Evolutionary conservation across 345 rosid genomes (phyloP), one percentile per base, ranked within the genome.

Genomic region (Eucalyptus polybractea): DNA sequence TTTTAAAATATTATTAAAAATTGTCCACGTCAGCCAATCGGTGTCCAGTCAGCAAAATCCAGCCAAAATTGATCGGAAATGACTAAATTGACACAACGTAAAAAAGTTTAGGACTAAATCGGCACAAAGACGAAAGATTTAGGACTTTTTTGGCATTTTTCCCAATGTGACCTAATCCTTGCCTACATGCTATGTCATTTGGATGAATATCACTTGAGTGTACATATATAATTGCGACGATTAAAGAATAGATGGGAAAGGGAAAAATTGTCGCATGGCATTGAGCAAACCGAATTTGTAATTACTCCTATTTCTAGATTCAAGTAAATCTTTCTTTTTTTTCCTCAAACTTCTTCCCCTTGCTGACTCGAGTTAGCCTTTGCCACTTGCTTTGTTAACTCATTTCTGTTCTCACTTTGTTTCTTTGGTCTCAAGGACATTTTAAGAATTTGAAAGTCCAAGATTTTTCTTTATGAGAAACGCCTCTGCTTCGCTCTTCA

Each of bases 11-110:
- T 47, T 47, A 47, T 47, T 10, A 47, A 47, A 47, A 47, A 2
- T 47, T 4, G 4, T 47, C 9, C 12, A 10, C 49, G 4, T 45
- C 47, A 45, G 1, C 10, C 2, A 44, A 1, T 7, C 44, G 1
- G 2, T 2, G 1, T 42, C 44, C 44, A 42, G 2, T 42, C 8
- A 44, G 9, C 45, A 44, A 40, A 40, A 47, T 47, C 13, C 50
- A 10, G 1, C 2, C 13, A 47, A 47, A 47, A 47, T 47, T 47
- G 13, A 47, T 4, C 50, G 4, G 2, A 47, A 47, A 47, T 10
- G 13, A 47, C 49, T 47, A 1, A 47, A 47, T 47, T 47, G 4
- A 4, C 49, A 47, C 2, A 47, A 47, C 49, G 4, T 47, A 47
- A 47, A 47, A 47, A 47, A 0, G 4, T 47, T 47, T 47, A 10